Base-by-base conservation (phyloP, 345 rosid genomes). In the Garcia nutans region DNA sequence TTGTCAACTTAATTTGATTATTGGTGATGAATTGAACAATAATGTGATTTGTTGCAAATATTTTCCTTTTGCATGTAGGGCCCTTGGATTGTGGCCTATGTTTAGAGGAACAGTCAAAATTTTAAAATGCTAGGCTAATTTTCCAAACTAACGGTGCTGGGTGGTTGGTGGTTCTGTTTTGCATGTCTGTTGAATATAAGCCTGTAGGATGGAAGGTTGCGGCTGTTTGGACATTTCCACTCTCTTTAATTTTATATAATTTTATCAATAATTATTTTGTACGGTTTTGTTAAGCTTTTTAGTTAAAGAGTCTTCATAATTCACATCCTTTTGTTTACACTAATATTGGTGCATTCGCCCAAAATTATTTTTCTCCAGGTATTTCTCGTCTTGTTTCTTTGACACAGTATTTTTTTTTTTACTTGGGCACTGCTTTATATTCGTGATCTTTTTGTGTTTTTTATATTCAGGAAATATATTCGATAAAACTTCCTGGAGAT, bases 401-500 rank as follows among this genome's bases (percentile, higher is more conserved):
- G 24, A 19, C 3, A 44, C 16, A 26, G 33, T 23, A 5, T 28
- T 45, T 22, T 24, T 24, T 67, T 20, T 23, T 52, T 73, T 3
- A 22, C 19, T 19, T 33, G 26, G 28, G 49, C 69, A 11, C 41
- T 63, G 59, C 31, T 50, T 54, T 63, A 62, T 62, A 13, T 2
- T 6, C 59, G 41, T 20, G 24, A 22, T 65, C 17, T 50, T 24
- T 68, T 42, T 73, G 12, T 15, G 45, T 67, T 71, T 70, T 44
- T 37, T 71, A 50, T 72, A 70, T 56, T 67, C 65, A 96, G 99
- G 99, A 96, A 85, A 82, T 96, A 73, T 96, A 82, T 87, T 93
- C 98, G 23, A 90, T 96, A 70, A 93, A 88, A 87, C 97, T 95
- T 85, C 99, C 99, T 17, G 98, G 99, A 75, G 88, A 93, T 81